Evolutionary conservation across 306 rosid genomes (phyloP).

Genomic region (cucumber (Cucumis sativus)): DNA sequence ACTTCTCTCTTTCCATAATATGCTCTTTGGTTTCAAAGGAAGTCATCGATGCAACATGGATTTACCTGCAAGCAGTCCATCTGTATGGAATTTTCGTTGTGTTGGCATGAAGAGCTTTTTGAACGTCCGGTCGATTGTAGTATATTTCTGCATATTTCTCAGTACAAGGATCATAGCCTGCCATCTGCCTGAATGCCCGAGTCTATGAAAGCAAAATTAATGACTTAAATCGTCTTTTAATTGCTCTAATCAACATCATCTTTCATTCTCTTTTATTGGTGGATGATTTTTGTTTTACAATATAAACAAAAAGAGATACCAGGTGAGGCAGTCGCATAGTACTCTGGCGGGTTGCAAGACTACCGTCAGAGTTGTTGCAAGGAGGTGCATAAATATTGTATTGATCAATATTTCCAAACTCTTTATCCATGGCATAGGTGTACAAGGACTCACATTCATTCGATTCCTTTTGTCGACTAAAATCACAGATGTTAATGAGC

Average conservation of each 20-base stretch:
- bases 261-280: background rate
- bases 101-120: slow-evolving; percentile 90
- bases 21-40: background rate
- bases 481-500: slow-evolving; percentile 69
- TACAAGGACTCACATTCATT: slow-evolving; percentile 71
- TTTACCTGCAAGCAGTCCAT: slow-evolving; percentile 96
- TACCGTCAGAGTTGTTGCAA: slow-evolving; percentile 72
- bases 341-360: slow-evolving; percentile 27
- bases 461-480: slow-evolving; percentile 62
- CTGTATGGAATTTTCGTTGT: slow-evolving; percentile 58
- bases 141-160: slow-evolving; percentile 87
- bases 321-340: slow-evolving; percentile 52
- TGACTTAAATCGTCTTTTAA: background rate
- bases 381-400: slow-evolving; percentile 94
- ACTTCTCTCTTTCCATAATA: background rate
- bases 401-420: slow-evolving; percentile 91
- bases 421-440: slow-evolving; percentile 87
- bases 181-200: slow-evolving; percentile 33
- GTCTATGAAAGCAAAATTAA: background rate
- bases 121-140: slow-evolving; percentile 83
- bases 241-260: background rate
- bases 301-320: slow-evolving; percentile 17
- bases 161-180: slow-evolving; percentile 94
- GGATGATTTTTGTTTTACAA: background rate
- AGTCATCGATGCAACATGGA: background rate